Evolutionary conservation across 495 filamentous ascomycete genomes (phyloP).

Genomic region (Penicillium egyptiacum): DNA sequence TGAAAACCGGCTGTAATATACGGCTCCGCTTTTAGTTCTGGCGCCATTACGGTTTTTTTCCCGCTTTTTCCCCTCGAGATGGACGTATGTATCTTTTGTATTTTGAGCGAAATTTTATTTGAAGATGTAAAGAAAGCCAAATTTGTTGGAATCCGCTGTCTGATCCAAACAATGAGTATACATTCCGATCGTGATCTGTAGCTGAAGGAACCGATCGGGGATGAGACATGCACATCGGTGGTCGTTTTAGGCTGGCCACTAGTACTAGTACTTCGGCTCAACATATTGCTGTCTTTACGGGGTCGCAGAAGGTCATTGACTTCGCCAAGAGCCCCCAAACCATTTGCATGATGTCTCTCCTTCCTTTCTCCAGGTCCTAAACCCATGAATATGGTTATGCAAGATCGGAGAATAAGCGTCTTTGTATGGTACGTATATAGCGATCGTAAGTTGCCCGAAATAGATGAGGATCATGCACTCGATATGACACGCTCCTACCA

Average conservation of each 20-base stretch:
- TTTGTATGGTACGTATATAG: background rate
- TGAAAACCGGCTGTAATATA: constrained; percentile 33
- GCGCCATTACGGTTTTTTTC: constrained; percentile 1
- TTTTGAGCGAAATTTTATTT: too few relatives aligned
- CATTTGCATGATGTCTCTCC: background rate
- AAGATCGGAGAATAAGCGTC: background rate
- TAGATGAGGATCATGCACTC: background rate
- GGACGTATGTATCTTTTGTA: background rate
- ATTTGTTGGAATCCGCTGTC: background rate
- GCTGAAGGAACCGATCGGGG: background rate
- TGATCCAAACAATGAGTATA: background rate
- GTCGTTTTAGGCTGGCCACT: background rate
- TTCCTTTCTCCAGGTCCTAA: background rate
- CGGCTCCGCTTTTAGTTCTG: constrained; percentile 23
- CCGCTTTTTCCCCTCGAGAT: background rate
- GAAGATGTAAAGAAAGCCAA: background rate
- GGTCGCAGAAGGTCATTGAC: background rate
- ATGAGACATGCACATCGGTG: background rate
- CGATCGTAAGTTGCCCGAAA: background rate
- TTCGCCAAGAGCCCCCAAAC: background rate
- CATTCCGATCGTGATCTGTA: background rate
- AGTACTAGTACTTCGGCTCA: background rate
- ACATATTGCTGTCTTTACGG: background rate
- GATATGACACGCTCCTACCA: background rate
- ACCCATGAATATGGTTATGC: background rate